These are phyloP conservation scores for Spongospora subterranea DNA, from an alignment of 208 protist species.

Conservation along the genomic window DNA sequence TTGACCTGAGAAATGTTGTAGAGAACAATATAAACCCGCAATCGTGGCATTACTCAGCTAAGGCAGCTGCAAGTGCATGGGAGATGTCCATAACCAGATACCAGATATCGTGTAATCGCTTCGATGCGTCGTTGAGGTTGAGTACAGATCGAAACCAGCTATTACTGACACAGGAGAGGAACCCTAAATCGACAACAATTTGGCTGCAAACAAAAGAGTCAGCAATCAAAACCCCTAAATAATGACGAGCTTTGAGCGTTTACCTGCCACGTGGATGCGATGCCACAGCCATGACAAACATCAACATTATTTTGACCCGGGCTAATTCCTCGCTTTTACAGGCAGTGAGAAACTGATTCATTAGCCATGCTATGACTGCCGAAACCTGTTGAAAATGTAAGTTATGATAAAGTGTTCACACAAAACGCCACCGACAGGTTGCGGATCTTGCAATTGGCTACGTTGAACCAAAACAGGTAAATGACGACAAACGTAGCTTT, in stretches of 20 bases:
- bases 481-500: not conserved
- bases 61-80: not conserved
- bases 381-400: not conserved
- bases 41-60: not conserved
- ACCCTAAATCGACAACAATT: not conserved
- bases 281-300: not conserved
- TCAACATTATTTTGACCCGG: not conserved
- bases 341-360: too few relatives aligned
- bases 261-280: not conserved
- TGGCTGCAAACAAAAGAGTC: not conserved
- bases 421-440: not conserved
- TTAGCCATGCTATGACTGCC: too few relatives aligned
- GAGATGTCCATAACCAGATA: not conserved
- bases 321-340: not conserved
- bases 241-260: not conserved
- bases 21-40: not conserved
- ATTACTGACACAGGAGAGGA: constrained; percentile 9
- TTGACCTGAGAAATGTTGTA: not conserved
- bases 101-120: not conserved
- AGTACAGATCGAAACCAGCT: constrained; percentile 9
- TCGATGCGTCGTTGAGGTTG: not conserved
- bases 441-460: not conserved
- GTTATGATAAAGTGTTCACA: not conserved
- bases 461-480: not conserved
- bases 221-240: not conserved